These are phyloP conservation scores for Gillenia trifoliata DNA, from an alignment of 306 rosid species.

Conservation along the genomic window DNA sequence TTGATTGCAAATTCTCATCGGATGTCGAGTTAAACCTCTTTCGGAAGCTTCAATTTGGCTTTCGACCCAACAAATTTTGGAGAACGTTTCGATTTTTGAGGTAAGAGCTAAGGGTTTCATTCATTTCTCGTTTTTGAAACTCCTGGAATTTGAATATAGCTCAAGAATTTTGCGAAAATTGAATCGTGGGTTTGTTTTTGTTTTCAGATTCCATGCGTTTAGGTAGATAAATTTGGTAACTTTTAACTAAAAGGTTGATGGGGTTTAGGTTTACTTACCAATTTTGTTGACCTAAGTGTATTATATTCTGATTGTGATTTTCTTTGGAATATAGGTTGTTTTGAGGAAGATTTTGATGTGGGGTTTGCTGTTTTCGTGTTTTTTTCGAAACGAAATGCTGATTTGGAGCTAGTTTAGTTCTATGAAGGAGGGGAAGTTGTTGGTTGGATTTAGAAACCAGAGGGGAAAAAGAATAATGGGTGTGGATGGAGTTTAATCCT, in stretches of 20 bases:
- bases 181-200: not conserved
- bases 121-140: constrained; percentile 8
- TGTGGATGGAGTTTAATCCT: not conserved
- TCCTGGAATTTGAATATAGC: constrained; percentile 14
- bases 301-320: not conserved
- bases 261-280: not conserved
- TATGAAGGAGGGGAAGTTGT: not conserved
- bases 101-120: constrained; percentile 22
- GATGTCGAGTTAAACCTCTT: not conserved
- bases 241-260: not conserved
- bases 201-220: not conserved
- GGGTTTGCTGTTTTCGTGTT: not conserved
- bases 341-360: not conserved
- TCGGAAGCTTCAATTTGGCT: not conserved
- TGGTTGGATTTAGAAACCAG: not conserved
- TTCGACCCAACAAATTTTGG: not conserved
- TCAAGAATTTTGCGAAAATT: not conserved
- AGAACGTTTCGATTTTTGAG: constrained; percentile 2
- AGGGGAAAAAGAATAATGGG: not conserved
- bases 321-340: not conserved
- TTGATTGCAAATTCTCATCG: not conserved
- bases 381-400: not conserved
- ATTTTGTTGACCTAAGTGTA: not conserved
- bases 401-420: not conserved
- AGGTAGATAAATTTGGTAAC: not conserved